phyloP scores from a whole-genome alignment of 192 early-diverging fungal species.

The Mortierella hygrophila region DNA sequence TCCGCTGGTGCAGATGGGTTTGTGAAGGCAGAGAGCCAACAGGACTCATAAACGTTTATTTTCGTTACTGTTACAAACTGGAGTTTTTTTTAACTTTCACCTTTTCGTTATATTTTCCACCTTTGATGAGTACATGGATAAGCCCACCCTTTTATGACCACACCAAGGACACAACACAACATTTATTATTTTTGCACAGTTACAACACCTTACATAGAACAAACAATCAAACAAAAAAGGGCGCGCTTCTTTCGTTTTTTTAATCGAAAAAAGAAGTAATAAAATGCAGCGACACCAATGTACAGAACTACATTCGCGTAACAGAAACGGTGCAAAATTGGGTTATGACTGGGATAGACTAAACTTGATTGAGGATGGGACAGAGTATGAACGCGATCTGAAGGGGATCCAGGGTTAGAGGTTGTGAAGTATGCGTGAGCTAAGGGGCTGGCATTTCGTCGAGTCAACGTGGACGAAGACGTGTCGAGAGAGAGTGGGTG shows the following conservation, averaged over 20 bases:
- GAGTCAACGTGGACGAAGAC: no score
- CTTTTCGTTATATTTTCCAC: background rate
- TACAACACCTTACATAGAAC: background rate
- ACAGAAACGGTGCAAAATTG: background rate
- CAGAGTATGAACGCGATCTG: no score
- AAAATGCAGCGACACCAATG: background rate
- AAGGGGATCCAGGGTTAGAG: no score
- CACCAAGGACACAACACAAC: background rate
- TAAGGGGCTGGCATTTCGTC: no score
- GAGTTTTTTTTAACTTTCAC: background rate
- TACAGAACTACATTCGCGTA: background rate
- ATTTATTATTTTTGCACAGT: no score
- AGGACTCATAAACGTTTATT: background rate
- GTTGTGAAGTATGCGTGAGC: no score
- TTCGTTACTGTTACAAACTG: background rate
- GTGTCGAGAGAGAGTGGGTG: no score
- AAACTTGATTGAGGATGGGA: no score
- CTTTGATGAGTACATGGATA: background rate
- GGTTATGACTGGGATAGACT: background rate
- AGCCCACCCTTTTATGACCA: background rate
- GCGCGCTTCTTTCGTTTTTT: background rate
- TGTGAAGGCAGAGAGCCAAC: background rate
- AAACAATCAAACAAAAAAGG: background rate
- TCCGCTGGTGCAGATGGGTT: background rate
- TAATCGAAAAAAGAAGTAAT: background rate